Evolutionary conservation across 495 filamentous ascomycete genomes (phyloP), one percentile per base, ranked within the genome.

Genomic region (Evansstolkia leycettana): DNA sequence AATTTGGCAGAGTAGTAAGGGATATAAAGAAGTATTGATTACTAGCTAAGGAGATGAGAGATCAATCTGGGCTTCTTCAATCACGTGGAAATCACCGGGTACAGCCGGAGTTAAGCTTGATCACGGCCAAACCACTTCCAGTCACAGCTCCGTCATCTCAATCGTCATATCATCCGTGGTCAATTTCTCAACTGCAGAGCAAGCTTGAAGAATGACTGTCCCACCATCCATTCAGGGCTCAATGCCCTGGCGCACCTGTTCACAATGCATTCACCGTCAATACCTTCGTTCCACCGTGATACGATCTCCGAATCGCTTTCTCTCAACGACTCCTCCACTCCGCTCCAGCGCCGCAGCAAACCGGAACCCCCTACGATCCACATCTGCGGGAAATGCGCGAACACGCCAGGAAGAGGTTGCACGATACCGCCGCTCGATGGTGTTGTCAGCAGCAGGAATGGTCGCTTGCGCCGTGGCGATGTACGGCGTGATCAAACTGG

Each of bases 401-500:
- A 28, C 31, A 19, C 38, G 33, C 33, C 34, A 46, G 2, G 37
- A 57, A 16, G 43, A 57, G 11, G 31, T 51, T 36, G 46, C 54
- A 5, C 39, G 49, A 23, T 54, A 42, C 32, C 48, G 46, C 12
- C 56, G 56, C 7, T 58, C 54, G 10, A 54, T 66, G 34, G 18
- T 43, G 0, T 27, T 57, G n/a, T 64, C 62, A 2, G 55, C 46
- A 1, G 54, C 44, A 1, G 62, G 62, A 2, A 62, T 67, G 1
- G 43, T 47, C 0, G 45, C 41, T 7, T 62, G 54, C 33, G 59
- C 54, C 11, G 47, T 43, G 1, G 53, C 51, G 5, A 56, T 67
- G 50, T 67, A 59, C 33, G 55, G 49, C 1, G 47, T 57, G 6
- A 58, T 65, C 42, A 56, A 58, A 38, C 43, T 53, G 14, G 60